Conservation (phyloP, 2,329 filamentous ascomycete genomes). For the Colletotrichum sp. region DNA sequence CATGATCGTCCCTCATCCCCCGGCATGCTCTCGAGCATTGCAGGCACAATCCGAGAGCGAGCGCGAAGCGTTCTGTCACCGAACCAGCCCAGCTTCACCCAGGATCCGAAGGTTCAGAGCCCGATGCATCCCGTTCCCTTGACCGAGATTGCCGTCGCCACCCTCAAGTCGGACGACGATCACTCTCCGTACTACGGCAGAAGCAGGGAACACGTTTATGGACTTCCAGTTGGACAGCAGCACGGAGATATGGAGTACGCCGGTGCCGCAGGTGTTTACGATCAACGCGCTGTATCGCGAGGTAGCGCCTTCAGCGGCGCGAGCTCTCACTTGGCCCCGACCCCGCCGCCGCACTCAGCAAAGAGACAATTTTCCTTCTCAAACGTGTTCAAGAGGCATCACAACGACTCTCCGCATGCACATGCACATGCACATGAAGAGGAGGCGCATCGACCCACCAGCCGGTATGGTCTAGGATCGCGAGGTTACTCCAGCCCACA, state of each 20-base stretch:
- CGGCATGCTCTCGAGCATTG: constrained; percentile 58
- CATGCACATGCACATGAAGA: constrained; percentile 21
- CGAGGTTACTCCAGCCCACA: constrained; percentile 46
- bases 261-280: constrained; percentile 45
- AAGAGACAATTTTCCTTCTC: constrained; percentile 91
- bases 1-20: constrained; percentile 53
- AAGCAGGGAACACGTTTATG: constrained; percentile 51
- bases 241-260: constrained; percentile 52
- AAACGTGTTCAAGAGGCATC: constrained; percentile 73
- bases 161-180: constrained; percentile 49
- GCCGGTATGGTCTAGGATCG: constrained; percentile 26
- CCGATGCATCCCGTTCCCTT: constrained; percentile 67
- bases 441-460: constrained; percentile 23
- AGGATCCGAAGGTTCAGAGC: constrained; percentile 49
- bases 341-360: constrained; percentile 66
- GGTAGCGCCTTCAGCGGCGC: constrained; percentile 45
- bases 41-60: constrained; percentile 58
- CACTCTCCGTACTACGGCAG: constrained; percentile 43
- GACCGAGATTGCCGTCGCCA: constrained; percentile 62
- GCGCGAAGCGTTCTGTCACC: constrained; percentile 45
- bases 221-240: constrained; percentile 44
- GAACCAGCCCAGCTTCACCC: constrained; percentile 43
- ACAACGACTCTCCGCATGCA: constrained; percentile 36
- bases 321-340: constrained; percentile 54
- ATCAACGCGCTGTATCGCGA: constrained; percentile 39